These are phyloP conservation scores for Metarhizium brunneum DNA, from an alignment of 2,329 filamentous ascomycete genomes.

Conservation along the genomic window DNA sequence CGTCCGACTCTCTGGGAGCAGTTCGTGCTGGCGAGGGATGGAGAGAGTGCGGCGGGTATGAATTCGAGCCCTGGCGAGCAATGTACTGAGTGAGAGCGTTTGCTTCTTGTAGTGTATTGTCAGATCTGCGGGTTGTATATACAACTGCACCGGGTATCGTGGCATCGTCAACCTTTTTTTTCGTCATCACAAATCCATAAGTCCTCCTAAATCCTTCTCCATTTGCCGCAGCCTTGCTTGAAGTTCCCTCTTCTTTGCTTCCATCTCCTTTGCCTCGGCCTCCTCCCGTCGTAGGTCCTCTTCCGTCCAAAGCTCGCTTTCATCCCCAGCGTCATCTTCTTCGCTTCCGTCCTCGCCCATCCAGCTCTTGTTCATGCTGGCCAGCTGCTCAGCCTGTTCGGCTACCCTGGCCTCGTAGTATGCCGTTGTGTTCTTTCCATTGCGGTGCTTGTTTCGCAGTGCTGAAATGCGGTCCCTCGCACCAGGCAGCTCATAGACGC, in stretches of 20 bases:
- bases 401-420: conserved; percentile 75
- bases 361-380: conserved; percentile 59
- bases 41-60: conserved; percentile 1
- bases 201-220: conserved; percentile 46
- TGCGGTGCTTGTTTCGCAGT: conserved; percentile 61
- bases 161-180: conserved; percentile 8
- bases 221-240: conserved; percentile 42
- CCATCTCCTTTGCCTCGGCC: conserved; percentile 51
- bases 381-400: conserved; percentile 65
- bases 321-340: conserved; percentile 36
- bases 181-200: conserved; percentile 39
- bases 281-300: conserved; percentile 62
- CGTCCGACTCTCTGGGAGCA: conserved; percentile 53
- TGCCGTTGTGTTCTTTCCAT: conserved; percentile 63
- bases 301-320: conserved; percentile 46
- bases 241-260: conserved; percentile 46
- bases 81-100: not conserved
- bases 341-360: conserved; percentile 47
- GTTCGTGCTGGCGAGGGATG: conserved; percentile 44
- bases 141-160: not conserved
- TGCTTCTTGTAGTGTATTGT: not conserved
- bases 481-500: conserved; percentile 76
- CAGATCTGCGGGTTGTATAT: not conserved
- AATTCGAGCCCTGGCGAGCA: not conserved
- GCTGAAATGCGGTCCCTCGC: conserved; percentile 66